A percentile compares a stretch with the other conserved stretches of the same genome.
Conservation (phyloP, 495 filamentous ascomycete genomes). For the Hypoxylon trugodes region DNA sequence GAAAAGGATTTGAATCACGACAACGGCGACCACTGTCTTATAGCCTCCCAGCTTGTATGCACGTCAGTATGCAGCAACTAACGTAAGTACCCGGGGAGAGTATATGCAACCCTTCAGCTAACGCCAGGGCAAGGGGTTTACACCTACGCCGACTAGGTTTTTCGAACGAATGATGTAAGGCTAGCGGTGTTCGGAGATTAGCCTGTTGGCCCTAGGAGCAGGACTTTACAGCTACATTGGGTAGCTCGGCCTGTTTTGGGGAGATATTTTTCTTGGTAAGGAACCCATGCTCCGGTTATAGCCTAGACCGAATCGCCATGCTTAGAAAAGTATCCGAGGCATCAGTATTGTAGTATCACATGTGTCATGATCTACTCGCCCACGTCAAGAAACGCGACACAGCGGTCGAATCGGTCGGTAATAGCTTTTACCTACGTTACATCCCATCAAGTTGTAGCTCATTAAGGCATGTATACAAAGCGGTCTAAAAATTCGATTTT, state of each 20-base stretch:
- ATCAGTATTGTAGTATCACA: constrained; percentile 10
- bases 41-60: constrained; percentile 8
- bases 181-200: constrained; percentile 38
- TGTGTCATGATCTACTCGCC: constrained; percentile 12
- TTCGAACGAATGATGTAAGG: constrained; percentile 4
- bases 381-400: background rate
- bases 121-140: constrained; percentile 25
- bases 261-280: constrained; percentile 16
- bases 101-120: constrained; percentile 24
- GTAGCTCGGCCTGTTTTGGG: constrained; percentile 12
- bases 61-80: background rate
- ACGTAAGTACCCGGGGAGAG: background rate
- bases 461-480: background rate
- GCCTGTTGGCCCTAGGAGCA: constrained; percentile 7
- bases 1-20: constrained; percentile 3
- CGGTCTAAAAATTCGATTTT: background rate
- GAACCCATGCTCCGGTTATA: constrained; percentile 18
- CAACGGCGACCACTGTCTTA: constrained; percentile 16
- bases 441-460: background rate
- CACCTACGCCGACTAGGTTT: constrained; percentile 3
- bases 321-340: constrained; percentile 18
- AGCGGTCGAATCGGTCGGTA: background rate
- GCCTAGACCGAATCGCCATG: constrained; percentile 10
- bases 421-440: background rate
- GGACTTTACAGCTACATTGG: constrained; percentile 2